Percentiles rank a stretch among this genome's conserved stretches.
These are phyloP conservation scores for Posidonia australis DNA, from an alignment of 106 monocot species.

Conservation along the genomic window DNA sequence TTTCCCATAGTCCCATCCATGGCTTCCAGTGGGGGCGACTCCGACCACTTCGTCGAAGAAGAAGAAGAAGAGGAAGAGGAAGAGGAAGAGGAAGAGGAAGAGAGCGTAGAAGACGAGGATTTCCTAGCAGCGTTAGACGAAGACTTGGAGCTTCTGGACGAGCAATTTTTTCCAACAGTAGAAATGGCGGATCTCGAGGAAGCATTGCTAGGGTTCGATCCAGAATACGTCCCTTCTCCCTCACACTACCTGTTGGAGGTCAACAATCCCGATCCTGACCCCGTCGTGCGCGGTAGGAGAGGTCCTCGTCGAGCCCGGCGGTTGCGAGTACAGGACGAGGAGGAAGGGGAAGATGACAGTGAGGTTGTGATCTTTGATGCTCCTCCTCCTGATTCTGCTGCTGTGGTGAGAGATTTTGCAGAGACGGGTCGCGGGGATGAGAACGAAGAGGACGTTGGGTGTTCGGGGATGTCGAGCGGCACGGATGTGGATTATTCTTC, in stretches of 20 bases:
- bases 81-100: not conserved
- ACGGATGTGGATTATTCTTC: not conserved
- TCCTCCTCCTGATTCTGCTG: not conserved
- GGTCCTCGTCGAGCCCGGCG: not conserved
- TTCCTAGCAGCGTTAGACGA: not conserved
- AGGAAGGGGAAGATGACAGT: constrained; percentile 16
- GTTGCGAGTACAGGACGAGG: not conserved
- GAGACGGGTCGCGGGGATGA: not conserved
- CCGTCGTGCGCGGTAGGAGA: not conserved
- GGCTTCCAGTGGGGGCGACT: no score
- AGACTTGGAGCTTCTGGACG: not conserved
- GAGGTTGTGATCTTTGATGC: constrained; percentile 11
- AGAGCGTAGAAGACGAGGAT: not conserved
- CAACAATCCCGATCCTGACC: not conserved
- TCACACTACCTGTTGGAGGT: not conserved
- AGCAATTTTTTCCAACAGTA: not conserved
- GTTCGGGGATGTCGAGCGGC: not conserved
- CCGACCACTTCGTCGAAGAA: not conserved
- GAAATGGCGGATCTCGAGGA: not conserved
- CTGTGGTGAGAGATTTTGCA: not conserved
- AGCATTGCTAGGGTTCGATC: no score
- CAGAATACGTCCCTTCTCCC: not conserved
- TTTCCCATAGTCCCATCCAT: no score
- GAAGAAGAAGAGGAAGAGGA: not conserved
- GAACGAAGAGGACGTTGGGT: constrained; percentile 11